phyloP scores from a whole-genome alignment of 2,329 filamentous ascomycete genomes.

The Cercospora sesami region DNA sequence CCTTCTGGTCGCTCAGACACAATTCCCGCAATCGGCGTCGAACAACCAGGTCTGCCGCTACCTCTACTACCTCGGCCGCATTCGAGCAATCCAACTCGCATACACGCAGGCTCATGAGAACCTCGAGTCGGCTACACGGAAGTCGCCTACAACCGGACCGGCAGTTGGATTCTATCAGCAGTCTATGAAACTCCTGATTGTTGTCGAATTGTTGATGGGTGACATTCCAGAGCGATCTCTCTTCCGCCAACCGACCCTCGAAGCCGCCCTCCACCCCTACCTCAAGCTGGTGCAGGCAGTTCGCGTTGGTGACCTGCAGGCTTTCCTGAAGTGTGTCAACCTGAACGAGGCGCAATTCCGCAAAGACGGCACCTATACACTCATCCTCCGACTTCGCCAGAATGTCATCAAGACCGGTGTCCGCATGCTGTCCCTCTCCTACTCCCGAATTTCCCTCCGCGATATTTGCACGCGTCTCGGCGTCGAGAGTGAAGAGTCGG shows the following conservation, averaged over 20 bases:
- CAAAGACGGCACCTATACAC: conserved; percentile 89
- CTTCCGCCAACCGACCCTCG: conserved; percentile 85
- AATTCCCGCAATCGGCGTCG: conserved; percentile 89
- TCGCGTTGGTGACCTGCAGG: conserved; percentile 91
- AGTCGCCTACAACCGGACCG: conserved; percentile 85
- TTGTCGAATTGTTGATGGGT: conserved; percentile 96
- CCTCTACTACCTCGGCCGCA: conserved; percentile 94
- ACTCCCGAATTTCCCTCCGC: conserved; percentile 92
- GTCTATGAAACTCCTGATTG: conserved; percentile 91
- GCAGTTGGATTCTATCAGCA: conserved; percentile 94
- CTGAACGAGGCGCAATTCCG: conserved; percentile 82
- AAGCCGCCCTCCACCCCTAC: conserved; percentile 87
- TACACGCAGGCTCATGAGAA: conserved; percentile 98
- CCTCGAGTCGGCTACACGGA: conserved; percentile 87
- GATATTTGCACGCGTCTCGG: conserved; percentile 97
- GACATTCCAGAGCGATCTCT: conserved; percentile 94
- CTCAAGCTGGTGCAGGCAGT: conserved; percentile 92
- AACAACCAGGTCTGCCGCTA: conserved; percentile 99
- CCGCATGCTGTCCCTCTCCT: conserved; percentile 97
- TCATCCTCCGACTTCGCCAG: conserved; percentile 90
- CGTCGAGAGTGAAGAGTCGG: conserved; percentile 91
- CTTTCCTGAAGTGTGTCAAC: conserved; percentile 84
- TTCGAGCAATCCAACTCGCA: conserved; percentile 90
- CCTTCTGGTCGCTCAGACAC: conserved; percentile 89
- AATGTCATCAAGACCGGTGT: conserved; percentile 99